Evolutionary conservation across 805 yeast genomes (phyloP).

Genomic region (Wickerhamiella dianesei): DNA sequence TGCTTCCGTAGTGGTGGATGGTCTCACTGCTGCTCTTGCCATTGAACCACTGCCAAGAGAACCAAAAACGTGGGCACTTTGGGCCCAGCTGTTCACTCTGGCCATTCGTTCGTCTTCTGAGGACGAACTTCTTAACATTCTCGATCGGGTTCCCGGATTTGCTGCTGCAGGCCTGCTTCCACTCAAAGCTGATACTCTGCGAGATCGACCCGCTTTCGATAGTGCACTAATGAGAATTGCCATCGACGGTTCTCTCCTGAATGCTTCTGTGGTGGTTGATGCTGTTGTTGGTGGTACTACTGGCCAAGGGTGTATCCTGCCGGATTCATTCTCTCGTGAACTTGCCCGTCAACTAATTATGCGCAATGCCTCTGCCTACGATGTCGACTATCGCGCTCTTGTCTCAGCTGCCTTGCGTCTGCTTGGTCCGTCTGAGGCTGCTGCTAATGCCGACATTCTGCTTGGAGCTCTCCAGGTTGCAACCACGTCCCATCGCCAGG

Average conservation of each 20-base stretch:
- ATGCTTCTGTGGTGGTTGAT: background rate
- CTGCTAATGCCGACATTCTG: background rate
- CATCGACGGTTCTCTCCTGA: background rate
- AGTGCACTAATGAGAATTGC: background rate
- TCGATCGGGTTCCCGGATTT: conserved; percentile 1
- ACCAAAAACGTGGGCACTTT: background rate
- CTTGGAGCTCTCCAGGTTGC: background rate
- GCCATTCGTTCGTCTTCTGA: background rate
- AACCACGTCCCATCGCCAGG: background rate
- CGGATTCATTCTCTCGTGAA: background rate
- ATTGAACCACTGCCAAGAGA: background rate
- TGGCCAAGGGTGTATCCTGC: background rate
- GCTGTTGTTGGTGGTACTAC: background rate
- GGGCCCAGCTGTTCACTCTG: background rate
- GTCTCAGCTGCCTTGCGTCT: background rate
- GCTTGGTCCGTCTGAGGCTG: background rate
- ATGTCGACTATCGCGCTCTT: background rate
- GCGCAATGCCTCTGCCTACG: background rate
- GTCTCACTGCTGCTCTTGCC: conserved; percentile 1
- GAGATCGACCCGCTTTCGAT: background rate
- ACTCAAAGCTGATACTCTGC: background rate
- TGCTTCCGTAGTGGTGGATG: background rate
- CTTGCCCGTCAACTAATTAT: background rate
- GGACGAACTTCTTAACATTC: background rate
- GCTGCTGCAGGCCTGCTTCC: background rate